Base-by-base conservation (phyloP, 371 early-diverging fungal genomes). In the Parasitella parasitica region DNA sequence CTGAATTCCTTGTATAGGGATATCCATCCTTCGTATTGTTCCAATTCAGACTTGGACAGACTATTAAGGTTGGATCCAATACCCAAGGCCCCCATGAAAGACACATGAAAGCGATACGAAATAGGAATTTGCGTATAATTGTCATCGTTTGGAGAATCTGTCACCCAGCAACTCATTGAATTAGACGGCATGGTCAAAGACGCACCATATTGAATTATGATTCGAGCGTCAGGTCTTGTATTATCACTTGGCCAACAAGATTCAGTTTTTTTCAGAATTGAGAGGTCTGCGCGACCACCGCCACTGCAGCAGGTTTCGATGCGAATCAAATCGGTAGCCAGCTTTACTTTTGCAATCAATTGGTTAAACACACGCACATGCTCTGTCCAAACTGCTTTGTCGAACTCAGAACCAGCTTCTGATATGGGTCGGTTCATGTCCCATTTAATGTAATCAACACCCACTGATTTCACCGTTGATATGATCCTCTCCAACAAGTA, bases 271-370 rank as follows among this genome's bases (percentile, higher is more conserved):
- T 41, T 59, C 0, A 70, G 27, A 1, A 75, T 62, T 1, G 70
- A 66, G 18, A 65, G 24, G 57, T 81, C 81, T 16, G 73, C 69
- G 11, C 81, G 64, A 2, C 79, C 79, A 28, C 81, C 81, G 20
- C 81, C 81, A 50, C 80, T 77, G 9, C 70, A 66, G 26, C 81
- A 81, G 9, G 68, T 64, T 56, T 81, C 81, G n/a, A 78, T 69
- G 28, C 54, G 34, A 4, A 81, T 46, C 0, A 53, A 15, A 5
- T 68, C 66, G 37, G 64, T 73, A 0, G 59, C 57, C 1, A 34
- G 36, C 38, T 71, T 75, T 16, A 81, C 50, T 11, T 41, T 38
- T 6, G 37, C 36, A 0, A 81, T 30, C 37, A 81, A 27, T 9
- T 35, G 15, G 30, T 78, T 64, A 9, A 67, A 73, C 2, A 54